Base-by-base conservation (phyloP, 208 protist species). In the Novymonas esmeraldas region DNA sequence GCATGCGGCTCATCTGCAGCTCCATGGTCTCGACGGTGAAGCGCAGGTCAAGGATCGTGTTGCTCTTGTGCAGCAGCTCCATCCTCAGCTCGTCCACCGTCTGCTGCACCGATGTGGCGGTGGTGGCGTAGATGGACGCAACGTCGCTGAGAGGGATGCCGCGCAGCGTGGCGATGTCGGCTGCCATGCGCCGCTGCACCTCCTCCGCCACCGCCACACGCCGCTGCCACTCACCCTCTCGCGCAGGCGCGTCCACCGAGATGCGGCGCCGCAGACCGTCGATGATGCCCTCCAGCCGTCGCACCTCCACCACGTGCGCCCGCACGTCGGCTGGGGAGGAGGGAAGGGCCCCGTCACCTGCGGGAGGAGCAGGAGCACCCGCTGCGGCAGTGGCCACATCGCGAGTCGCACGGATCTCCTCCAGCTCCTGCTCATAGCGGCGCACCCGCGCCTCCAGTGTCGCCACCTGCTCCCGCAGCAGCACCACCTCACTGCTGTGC, bases 1-100 rank as follows among this genome's bases (percentile, higher is more conserved):
- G 70, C 24, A 90, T 55, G 14, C 89, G 79, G 44, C 61, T 65
- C n/a, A 87, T 72, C 59, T 81, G 76, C 41, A 92, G 67, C 31
- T 82, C 69, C 31, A 92, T 64, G 22, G 78, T 78, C 62, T 97
- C 92, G 20, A 76, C 68, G 33, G 64, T 81, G 67, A 93, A 95
- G 38, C 82, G 78, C 11, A 94, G 77, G 51, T 95, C 87, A 11
- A 93, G 71, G 22, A 97, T 41, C 38, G 83, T 72, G 63, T 85
- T 85, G 45, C 64, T 78, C 66, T 84, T 82, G 55, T 74, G 56
- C 48, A 84, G 66, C 39, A 87, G 42, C 68, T 81, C 70, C 29
- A 39, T 62, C 44, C 70, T 65, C 29, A 85, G 51, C 36, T 78
- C 66, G 14, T 69, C 79, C 14, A 49, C 36, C 10, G 68, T 70